Base-by-base conservation (phyloP, 495 filamentous ascomycete species). In the Aspergillus saccharolyticus region DNA sequence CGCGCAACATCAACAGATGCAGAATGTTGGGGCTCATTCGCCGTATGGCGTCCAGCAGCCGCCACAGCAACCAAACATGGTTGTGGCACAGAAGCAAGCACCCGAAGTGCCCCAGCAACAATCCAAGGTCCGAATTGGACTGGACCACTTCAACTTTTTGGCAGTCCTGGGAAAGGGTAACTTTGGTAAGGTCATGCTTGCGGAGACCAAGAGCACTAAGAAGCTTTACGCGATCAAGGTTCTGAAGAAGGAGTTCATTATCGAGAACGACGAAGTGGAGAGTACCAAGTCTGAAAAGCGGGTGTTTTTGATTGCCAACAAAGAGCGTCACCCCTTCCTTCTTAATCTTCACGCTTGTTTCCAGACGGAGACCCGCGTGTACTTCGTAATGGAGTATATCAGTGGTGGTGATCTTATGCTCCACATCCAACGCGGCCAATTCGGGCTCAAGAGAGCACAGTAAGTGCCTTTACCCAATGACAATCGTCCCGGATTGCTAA, bases 361-460 rank as follows among this genome's bases (percentile, higher is more conserved):
- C 83, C 94, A 99, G 75, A 99, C 94, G 0, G 94, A 99, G 72
- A 99, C 94, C 14, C 78, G 94, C 63, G 91, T 99, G 16, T 99
- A 99, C 77, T 99, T 99, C 66, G 94, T 99, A 63, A 97, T 97
- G 93, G 95, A 99, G 75, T 99, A 99, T 69, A 92, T 99, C 61
- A 96, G 92, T 66, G 94, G 94, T 76, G 94, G 94, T 70, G 94
- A 99, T 81, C 78, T 99, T 66, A 99, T 99, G 94, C 75, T 97
- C 75, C 94, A 99, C 70, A 99, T 99, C 70, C 94, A 99, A 70
- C 84, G 94, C 45, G 91, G 93, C 19, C 89, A 94, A 69, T 99
- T 99, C 70, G 91, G 93, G 44, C 86, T 89, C 6, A 97, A 96
- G 74, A 81, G 95, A 55, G 95, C 94, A 64, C 95, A 97, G 90